Percentiles rank a stretch among this genome's conserved stretches.
These are phyloP conservation scores for Penicillium sp. DNA, from an alignment of 2,329 filamentous ascomycete species.

Conservation along the genomic window DNA sequence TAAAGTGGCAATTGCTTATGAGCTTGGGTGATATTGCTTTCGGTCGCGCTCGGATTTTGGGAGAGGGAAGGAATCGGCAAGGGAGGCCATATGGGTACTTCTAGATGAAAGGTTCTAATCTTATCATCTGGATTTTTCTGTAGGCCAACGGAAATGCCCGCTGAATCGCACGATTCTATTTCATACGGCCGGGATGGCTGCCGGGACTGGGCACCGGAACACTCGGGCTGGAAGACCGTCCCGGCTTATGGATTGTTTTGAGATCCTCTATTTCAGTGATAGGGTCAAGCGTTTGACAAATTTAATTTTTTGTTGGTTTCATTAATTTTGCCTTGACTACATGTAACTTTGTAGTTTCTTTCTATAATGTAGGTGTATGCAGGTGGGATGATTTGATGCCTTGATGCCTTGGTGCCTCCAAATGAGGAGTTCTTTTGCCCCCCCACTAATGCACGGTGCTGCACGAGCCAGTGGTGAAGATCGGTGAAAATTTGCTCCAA, in stretches of 20 bases:
- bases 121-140: neutral
- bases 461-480: neutral
- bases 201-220: neutral
- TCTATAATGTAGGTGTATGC: neutral
- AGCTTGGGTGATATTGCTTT: neutral
- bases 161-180: neutral
- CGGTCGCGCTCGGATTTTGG: too few relatives aligned
- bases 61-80: neutral
- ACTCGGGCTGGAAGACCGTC: neutral
- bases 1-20: neutral
- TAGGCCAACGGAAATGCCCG: neutral
- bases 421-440: neutral
- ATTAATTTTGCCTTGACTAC: neutral
- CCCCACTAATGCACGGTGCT: conserved; percentile 6
- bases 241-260: neutral
- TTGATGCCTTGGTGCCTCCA: neutral
- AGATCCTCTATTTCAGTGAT: too few relatives aligned
- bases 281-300: neutral
- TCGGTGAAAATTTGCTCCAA: neutral
- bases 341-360: neutral
- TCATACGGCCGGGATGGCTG: neutral
- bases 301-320: neutral
- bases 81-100: neutral
- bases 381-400: neutral
- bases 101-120: neutral